These are phyloP conservation scores for Haplosporangium gracile DNA, from an alignment of 192 early-diverging fungal genomes.

Conservation along the genomic window DNA sequence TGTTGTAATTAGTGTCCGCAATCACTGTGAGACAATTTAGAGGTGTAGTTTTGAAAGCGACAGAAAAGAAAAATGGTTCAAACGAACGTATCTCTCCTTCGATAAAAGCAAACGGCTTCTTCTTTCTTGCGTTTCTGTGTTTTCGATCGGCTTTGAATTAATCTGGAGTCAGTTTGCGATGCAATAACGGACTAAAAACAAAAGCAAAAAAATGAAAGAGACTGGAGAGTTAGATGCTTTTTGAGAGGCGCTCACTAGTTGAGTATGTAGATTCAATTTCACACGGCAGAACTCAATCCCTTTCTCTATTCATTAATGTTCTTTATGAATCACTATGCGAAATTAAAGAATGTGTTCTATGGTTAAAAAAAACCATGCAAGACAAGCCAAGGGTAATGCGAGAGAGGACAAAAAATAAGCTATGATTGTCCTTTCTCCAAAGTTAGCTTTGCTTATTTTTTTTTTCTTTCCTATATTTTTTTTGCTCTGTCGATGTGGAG, in stretches of 20 bases:
- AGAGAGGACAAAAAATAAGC: not conserved
- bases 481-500: not conserved
- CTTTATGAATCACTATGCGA: not conserved
- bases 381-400: not conserved
- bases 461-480: not conserved
- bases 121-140: not conserved
- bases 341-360: not conserved
- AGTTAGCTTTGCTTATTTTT: not conserved
- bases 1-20: conserved; percentile 1
- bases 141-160: not conserved
- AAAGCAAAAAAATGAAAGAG: not conserved
- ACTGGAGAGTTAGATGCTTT: not conserved
- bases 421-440: not conserved
- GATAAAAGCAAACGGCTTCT: not conserved
- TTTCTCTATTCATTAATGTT: not conserved
- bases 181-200: not conserved
- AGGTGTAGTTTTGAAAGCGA: not conserved
- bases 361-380: not conserved
- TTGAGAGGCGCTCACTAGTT: not conserved
- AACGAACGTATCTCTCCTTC: not conserved
- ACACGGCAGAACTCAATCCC: not conserved
- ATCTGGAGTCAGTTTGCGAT: not conserved
- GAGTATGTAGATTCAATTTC: not conserved
- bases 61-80: too few species aligned
- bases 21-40: not conserved